Base-by-base conservation (phyloP, 106 monocot genomes). In the Dioscorea zingiberensis region DNA sequence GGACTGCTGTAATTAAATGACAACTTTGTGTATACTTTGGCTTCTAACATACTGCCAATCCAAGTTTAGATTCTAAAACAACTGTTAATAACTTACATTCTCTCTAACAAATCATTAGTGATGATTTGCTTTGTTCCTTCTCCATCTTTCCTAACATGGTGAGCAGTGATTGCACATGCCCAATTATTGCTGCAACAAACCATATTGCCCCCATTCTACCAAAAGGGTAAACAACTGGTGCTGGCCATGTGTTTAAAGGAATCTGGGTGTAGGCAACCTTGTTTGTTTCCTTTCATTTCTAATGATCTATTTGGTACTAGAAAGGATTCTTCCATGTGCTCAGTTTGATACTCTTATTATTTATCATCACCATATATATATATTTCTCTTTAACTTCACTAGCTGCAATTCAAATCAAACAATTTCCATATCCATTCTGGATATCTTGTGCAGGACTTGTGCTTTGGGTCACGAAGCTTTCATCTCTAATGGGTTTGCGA, bases 321-420 rank as follows among this genome's bases (percentile, higher is more conserved):
- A 29, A 46, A 44, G 14, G 66, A 60, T 74, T 66, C 49, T 74
- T 59, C 51, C 59, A 67, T 74, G 74, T 74, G 73, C 47, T 21
- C n/a, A 10, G 44, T 12, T 51, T 32, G n/a, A 22, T 60, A 29
- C n/a, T n/a, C 62, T 18, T 38, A 30, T 38, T 10, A 27, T 63
- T 3, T 63, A 7, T 45, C 32, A 11, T 63, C n/a, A 7, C 28
- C 38, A 63, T 51, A 51, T 51, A 9, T 51, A 16, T 51, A 51
- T 16, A 51, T 51, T 6, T 38, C 38, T 38, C 9, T 38, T 38
- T 38, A 38, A 38, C 51, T 18, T 51, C 51, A 2, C 51, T 18
- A 3, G 7, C 51, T 51, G 51, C 51, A 18, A 51, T 51, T 51
- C 51, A 18, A 19, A 51, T 51, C 19, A 51, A 51, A 51, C 14